Evolutionary conservation across 208 protist genomes (phyloP).

Genomic region (Trypanosoma conorhini): DNA sequence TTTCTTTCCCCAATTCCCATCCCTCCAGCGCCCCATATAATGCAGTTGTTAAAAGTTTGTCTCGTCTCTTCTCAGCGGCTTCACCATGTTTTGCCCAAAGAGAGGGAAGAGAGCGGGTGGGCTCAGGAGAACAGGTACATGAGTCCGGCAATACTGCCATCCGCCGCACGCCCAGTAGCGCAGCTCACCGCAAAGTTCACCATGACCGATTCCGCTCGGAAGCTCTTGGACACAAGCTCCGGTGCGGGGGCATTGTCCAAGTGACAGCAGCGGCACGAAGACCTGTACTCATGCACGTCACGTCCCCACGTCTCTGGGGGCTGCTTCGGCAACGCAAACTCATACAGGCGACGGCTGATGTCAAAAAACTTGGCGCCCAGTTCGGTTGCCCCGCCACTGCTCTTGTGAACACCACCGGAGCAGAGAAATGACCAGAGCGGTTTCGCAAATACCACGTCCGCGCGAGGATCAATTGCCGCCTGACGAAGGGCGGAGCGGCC

Average conservation of each 20-base stretch:
- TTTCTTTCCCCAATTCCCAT: too few species aligned
- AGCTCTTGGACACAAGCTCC: slow-evolving; percentile 8
- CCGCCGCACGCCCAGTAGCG: slow-evolving; percentile 35
- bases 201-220: slow-evolving; percentile 31
- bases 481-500: slow-evolving; percentile 38
- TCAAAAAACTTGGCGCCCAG: slow-evolving; percentile 54
- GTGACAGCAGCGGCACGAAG: slow-evolving; percentile 66
- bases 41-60: too few species aligned
- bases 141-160: slow-evolving; percentile 33
- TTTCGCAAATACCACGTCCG: slow-evolving; percentile 77
- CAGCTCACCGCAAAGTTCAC: slow-evolving; percentile 59
- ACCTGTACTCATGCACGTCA: slow-evolving; percentile 75
- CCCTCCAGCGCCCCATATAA: too few species aligned
- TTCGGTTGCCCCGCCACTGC: not conserved
- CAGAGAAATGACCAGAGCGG: slow-evolving; percentile 67
- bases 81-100: too few species aligned
- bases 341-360: slow-evolving; percentile 52
- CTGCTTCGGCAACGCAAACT: slow-evolving; percentile 51
- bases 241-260: slow-evolving; percentile 15
- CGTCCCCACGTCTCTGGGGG: slow-evolving; percentile 51
- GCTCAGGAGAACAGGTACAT: slow-evolving; percentile 29
- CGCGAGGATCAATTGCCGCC: slow-evolving; percentile 45
- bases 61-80: too few species aligned
- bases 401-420: slow-evolving; percentile 42
- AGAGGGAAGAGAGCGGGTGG: not conserved